Evolutionary conservation across 768 basidiomycete genomes (phyloP).

Genomic region (Phylloporus scabripes): DNA sequence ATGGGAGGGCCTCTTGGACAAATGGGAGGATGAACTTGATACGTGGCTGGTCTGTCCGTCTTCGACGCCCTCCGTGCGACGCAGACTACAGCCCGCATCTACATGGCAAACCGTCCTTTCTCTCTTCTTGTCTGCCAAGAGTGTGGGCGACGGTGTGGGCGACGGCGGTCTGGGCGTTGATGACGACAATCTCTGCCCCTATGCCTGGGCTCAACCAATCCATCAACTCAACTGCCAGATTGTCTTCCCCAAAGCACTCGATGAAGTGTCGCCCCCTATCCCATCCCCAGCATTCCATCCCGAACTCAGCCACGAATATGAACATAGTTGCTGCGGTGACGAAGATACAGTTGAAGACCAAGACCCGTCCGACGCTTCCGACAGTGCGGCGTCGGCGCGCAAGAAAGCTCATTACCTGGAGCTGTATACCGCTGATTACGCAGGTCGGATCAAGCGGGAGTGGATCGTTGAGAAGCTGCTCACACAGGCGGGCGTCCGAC

Average conservation of each 20-base stretch:
- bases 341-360: background rate
- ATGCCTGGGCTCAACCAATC: constrained; percentile 68
- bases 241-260: constrained; percentile 72
- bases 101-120: constrained; percentile 25
- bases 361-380: background rate
- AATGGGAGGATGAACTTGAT: constrained; percentile 56
- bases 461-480: constrained; percentile 79
- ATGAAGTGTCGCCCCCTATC: constrained; percentile 20
- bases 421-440: constrained; percentile 77
- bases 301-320: background rate
- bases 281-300: background rate
- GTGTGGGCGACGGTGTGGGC: background rate
- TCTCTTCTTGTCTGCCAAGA: background rate
- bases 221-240: constrained; percentile 78
- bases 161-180: constrained; percentile 36
- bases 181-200: constrained; percentile 64
- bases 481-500: constrained; percentile 75
- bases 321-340: background rate
- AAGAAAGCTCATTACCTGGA: constrained; percentile 46
- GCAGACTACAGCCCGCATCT: constrained; percentile 8
- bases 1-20: constrained; percentile 72
- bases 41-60: constrained; percentile 68
- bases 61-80: background rate
- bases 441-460: constrained; percentile 57
- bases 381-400: background rate